Evolutionary conservation across 129 eudicot genomes (phyloP).

Genomic region (Helichrysum umbraculigerum): DNA sequence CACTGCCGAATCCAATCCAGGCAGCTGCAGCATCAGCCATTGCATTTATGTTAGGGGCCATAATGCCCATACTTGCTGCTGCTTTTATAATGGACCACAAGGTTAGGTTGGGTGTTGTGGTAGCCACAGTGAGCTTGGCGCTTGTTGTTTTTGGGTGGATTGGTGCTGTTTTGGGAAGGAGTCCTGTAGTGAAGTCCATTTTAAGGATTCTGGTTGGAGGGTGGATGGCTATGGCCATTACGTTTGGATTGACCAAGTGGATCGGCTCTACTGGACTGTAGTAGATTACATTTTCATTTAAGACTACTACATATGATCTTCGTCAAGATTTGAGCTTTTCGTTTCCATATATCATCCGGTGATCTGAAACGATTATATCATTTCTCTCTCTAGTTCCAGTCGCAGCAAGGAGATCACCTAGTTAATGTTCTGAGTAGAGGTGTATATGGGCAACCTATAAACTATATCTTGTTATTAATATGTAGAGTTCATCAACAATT

Average conservation of each 20-base stretch:
- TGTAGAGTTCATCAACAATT: background rate
- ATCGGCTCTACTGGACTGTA: conserved; percentile 35
- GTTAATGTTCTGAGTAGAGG: background rate
- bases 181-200: conserved; percentile 27
- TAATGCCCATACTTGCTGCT: conserved; percentile 39
- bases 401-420: background rate
- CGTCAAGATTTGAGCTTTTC: background rate
- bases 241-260: conserved; percentile 37
- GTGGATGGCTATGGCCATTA: conserved; percentile 42
- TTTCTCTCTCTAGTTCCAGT: background rate
- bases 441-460: background rate
- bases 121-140: conserved; percentile 33
- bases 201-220: conserved; percentile 38
- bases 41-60: conserved; percentile 43
- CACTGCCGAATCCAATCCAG: conserved; percentile 38
- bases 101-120: conserved; percentile 40
- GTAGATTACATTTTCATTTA: conserved; percentile 5
- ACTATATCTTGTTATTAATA: background rate
- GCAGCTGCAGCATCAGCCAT: conserved; percentile 43
- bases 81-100: conserved; percentile 28
- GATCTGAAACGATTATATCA: background rate
- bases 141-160: conserved; percentile 36
- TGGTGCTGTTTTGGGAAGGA: conserved; percentile 39
- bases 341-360: background rate
- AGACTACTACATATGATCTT: background rate